Conservation (phyloP, 2,329 filamentous ascomycete genomes). For the Talaromyces amestolkiae region DNA sequence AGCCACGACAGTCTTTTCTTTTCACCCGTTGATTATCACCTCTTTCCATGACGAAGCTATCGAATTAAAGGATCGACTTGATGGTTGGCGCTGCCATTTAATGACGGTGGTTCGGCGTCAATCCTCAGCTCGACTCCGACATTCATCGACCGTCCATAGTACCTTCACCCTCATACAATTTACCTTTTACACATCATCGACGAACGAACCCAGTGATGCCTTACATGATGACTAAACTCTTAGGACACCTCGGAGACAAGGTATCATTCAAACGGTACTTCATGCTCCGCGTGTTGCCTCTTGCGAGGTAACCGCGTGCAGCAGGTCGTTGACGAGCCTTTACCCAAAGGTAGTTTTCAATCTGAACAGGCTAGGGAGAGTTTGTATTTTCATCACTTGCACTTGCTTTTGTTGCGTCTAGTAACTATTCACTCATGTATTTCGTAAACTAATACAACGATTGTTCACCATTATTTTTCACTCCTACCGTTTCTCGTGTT, state of each 20-base stretch:
- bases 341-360: constrained; percentile 45
- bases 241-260: constrained; percentile 31
- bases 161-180: neutral
- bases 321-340: constrained; percentile 39
- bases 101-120: constrained; percentile 13
- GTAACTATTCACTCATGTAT: neutral
- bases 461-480: neutral
- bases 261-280: constrained; percentile 18
- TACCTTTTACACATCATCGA: neutral
- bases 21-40: constrained; percentile 1
- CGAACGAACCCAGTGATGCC: constrained; percentile 21
- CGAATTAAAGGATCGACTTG: neutral
- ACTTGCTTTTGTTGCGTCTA: neutral
- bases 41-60: neutral
- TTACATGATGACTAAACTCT: constrained; percentile 31
- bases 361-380: constrained; percentile 31
- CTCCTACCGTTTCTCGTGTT: neutral
- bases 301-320: constrained; percentile 31
- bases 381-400: neutral
- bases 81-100: constrained; percentile 9
- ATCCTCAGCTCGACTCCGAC: neutral
- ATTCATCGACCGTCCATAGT: neutral
- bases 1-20: constrained; percentile 26
- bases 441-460: neutral
- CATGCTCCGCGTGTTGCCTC: constrained; percentile 34